Base-by-base conservation (phyloP, 164 flowering plant genomes). In the Nymphaea colorata region DNA sequence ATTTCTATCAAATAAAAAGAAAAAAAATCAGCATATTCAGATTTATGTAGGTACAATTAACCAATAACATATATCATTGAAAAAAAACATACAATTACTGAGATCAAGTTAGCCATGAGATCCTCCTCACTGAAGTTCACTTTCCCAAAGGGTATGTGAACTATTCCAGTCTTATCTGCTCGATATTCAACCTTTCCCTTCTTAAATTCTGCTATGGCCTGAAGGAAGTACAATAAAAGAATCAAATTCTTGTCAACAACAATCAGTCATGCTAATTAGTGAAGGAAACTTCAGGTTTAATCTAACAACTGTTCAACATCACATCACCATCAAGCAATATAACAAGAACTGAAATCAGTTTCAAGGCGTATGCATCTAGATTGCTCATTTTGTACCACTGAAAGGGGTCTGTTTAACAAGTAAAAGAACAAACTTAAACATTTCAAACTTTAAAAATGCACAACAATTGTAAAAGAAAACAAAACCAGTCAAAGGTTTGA, bases 171-270 rank as follows among this genome's bases (percentile, higher is more conserved):
- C 79, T 94, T 94, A 79, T 94, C 99, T 44, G 91, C 99, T 73
- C 98, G 82, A 78, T 76, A 94, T 75, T 91, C 98, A 59, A 90
- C 94, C 76, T 94, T 94, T 4, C 99, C 99, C 76, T 88, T 80
- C 85, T 94, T 94, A 79, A 94, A 94, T 77, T 94, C 99, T 68
- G 81, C 90, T 74, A 94, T 87, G 57, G 98, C 96, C 99, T 94
- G 89, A 74, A 68, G 70, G 10, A 53, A 67, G 15, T 16, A 61
- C 57, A 51, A 5, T 10, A 51, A 15, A 7, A 15, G 57, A 8
- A 15, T 51, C 57, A 51, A 51, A 51, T 10, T 51, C 57, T 15
- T 8, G 36, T 25, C 36, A 25, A 25, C 36, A 25, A 25, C 36
- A 25, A 25, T 25, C 36, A 25, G 36, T 25, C 36, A 25, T 25